A percentile compares a stretch with the other conserved stretches of the same genome.
Conservation (phyloP, 2,329 filamentous ascomycete species). For the Colletotrichum euphorbiae region DNA sequence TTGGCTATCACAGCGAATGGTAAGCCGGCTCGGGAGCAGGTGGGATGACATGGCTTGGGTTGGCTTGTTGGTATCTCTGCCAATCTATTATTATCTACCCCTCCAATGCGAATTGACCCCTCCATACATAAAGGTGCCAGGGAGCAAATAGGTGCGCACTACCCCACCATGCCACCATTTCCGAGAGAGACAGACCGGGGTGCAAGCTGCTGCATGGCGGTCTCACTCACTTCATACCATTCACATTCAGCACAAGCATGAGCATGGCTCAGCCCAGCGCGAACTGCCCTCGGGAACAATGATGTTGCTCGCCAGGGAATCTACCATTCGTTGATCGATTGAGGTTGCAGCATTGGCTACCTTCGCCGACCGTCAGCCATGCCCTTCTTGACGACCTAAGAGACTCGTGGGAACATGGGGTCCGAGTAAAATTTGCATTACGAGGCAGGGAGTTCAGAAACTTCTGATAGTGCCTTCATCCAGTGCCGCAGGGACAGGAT, state of each 20-base stretch:
- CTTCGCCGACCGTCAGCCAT: not conserved
- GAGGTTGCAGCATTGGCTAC: not conserved
- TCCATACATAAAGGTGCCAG: slow-evolving; percentile 27
- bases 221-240: slow-evolving; percentile 22
- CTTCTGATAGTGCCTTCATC: slow-evolving; percentile 2
- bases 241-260: slow-evolving; percentile 1
- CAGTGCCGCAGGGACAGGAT: slow-evolving; percentile 8
- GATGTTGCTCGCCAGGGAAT: no score
- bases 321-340: not conserved
- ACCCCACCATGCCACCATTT: slow-evolving; percentile 42
- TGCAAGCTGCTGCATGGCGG: slow-evolving; percentile 21
- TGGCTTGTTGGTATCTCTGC: slow-evolving; percentile 10
- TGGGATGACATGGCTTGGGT: slow-evolving; percentile 40
- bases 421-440: not conserved
- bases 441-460: not conserved
- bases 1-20: slow-evolving; percentile 44
- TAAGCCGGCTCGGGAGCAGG: slow-evolving; percentile 43
- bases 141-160: slow-evolving; percentile 33
- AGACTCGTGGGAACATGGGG: not conserved
- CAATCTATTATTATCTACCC: slow-evolving; percentile 33
- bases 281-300: no score
- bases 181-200: slow-evolving; percentile 27
- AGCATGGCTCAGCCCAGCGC: not conserved
- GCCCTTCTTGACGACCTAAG: not conserved
- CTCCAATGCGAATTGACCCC: slow-evolving; percentile 33